phyloP scores from a whole-genome alignment of 495 filamentous ascomycete species.

The Penicillium roqueforti region DNA sequence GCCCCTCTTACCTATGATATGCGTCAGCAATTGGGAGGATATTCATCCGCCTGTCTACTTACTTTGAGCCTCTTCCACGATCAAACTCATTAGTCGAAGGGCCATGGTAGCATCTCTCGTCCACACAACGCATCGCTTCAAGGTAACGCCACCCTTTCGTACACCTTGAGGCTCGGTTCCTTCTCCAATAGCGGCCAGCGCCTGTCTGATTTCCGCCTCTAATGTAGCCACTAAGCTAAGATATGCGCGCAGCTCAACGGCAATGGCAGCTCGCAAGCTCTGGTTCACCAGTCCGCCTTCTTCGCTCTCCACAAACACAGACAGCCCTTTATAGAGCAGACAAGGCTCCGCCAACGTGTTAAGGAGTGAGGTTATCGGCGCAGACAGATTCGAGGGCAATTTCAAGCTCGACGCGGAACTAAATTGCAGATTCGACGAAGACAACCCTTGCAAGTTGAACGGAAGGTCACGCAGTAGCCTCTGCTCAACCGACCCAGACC shows the following conservation, averaged over 20 bases:
- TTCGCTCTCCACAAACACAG: constrained; percentile 70
- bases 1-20: constrained; percentile 63
- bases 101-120: constrained; percentile 97
- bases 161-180: constrained; percentile 59
- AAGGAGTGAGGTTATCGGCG: constrained; percentile 81
- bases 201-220: constrained; percentile 87
- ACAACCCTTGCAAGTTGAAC: constrained; percentile 90
- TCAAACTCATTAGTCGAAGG: constrained; percentile 85
- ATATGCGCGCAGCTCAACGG: constrained; percentile 81
- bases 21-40: constrained; percentile 19
- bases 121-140: constrained; percentile 96
- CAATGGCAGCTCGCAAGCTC: constrained; percentile 86
- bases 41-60: constrained; percentile 20
- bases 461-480: constrained; percentile 85
- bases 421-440: constrained; percentile 79
- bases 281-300: constrained; percentile 79
- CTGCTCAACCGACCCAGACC: constrained; percentile 61
- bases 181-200: constrained; percentile 62
- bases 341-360: constrained; percentile 92
- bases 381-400: constrained; percentile 71
- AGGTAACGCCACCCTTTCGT: constrained; percentile 85
- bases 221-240: constrained; percentile 88
- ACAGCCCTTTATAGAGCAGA: constrained; percentile 75
- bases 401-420: constrained; percentile 58
- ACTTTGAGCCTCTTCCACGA: constrained; percentile 85